Conservation (phyloP, 2,329 filamentous ascomycete species). For the Pestalotiopsis sp. region DNA sequence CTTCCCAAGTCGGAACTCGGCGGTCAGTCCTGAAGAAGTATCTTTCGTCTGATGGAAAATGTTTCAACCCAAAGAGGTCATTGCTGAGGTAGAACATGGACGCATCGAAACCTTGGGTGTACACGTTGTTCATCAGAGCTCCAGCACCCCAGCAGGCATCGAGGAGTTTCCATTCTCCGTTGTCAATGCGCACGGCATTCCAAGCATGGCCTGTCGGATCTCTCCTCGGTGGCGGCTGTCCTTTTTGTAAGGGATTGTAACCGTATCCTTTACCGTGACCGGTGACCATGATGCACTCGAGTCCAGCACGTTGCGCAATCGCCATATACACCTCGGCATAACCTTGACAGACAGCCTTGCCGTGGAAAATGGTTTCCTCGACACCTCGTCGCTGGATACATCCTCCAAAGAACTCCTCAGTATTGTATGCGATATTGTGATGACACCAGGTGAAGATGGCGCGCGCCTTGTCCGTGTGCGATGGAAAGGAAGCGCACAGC, state of each 20-base stretch:
- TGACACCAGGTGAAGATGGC: slow-evolving; percentile 95
- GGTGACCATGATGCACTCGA: slow-evolving; percentile 74
- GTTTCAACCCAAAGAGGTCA: slow-evolving; percentile 77
- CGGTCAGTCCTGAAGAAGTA: slow-evolving; percentile 80
- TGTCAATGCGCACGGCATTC: slow-evolving; percentile 90
- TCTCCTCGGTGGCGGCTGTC: slow-evolving; percentile 66
- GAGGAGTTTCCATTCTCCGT: slow-evolving; percentile 86
- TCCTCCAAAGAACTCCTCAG: slow-evolving; percentile 75
- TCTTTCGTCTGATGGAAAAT: slow-evolving; percentile 72
- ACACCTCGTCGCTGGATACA: slow-evolving; percentile 70
- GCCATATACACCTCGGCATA: slow-evolving; percentile 83
- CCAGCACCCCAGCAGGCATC: slow-evolving; percentile 95
- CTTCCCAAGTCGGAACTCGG: slow-evolving; percentile 72
- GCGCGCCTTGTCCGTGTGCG: slow-evolving; percentile 86
- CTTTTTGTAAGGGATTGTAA: slow-evolving; percentile 63
- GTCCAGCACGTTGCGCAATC: slow-evolving; percentile 76
- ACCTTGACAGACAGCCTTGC: slow-evolving; percentile 87
- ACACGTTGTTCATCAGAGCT: slow-evolving; percentile 51
- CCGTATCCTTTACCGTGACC: slow-evolving; percentile 90
- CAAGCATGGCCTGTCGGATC: slow-evolving; percentile 76
- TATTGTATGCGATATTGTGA: slow-evolving; percentile 89
- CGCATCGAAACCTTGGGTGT: slow-evolving; percentile 70
- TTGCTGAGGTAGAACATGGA: slow-evolving; percentile 65
- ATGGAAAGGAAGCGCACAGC: slow-evolving; percentile 79
- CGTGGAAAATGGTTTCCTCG: slow-evolving; percentile 72